A percentile compares a stretch with the other conserved stretches of the same genome.
Conservation (phyloP, 2,329 filamentous ascomycete genomes). For the Aureobasidium musti region DNA sequence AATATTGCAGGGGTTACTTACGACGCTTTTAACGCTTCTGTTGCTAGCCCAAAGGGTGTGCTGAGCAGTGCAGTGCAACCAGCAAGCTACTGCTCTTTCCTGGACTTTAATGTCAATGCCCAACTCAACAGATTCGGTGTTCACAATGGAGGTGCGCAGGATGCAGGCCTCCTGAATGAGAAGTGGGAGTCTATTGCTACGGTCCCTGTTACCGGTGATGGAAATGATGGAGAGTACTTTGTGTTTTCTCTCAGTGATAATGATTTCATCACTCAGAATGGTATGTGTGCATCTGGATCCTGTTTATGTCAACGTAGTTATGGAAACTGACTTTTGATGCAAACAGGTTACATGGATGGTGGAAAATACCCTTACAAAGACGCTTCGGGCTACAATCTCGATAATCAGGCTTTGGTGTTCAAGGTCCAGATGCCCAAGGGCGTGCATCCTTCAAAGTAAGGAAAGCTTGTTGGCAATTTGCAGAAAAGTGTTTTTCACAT, state of each 20-base stretch:
- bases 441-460: background rate
- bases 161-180: slow-evolving; percentile 65
- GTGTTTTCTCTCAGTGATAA: slow-evolving; percentile 70
- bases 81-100: slow-evolving; percentile 64
- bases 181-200: slow-evolving; percentile 74
- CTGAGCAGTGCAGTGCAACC: slow-evolving; percentile 56
- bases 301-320: no score
- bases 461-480: no score
- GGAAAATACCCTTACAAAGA: slow-evolving; percentile 61
- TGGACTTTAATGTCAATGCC: slow-evolving; percentile 67
- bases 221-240: slow-evolving; percentile 62
- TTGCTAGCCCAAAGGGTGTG: slow-evolving; percentile 54
- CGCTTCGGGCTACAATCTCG: slow-evolving; percentile 58
- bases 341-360: slow-evolving; percentile 54
- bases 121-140: slow-evolving; percentile 66
- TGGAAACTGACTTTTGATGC: no score
- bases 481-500: no score
- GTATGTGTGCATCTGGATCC: no score
- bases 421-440: slow-evolving; percentile 54
- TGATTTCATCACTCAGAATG: slow-evolving; percentile 73
- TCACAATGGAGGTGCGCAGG: slow-evolving; percentile 66
- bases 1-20: slow-evolving; percentile 55
- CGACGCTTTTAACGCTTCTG: slow-evolving; percentile 43
- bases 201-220: slow-evolving; percentile 55
- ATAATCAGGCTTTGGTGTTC: slow-evolving; percentile 66